These are phyloP conservation scores for Peronospora farinosa DNA, from an alignment of 352 stramenopile genomes.

Conservation along the genomic window DNA sequence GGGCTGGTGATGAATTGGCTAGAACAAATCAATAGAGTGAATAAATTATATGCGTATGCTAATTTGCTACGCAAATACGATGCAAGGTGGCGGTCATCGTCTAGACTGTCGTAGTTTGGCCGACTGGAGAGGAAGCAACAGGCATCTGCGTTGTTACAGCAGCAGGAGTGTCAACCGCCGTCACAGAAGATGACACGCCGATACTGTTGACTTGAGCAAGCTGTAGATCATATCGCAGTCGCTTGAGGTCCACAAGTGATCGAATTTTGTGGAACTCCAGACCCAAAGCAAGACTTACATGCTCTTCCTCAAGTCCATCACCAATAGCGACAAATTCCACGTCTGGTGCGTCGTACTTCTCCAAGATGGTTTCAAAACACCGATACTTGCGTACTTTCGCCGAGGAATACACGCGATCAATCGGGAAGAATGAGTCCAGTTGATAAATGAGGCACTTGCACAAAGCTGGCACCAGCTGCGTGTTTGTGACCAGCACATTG, in stretches of 20 bases:
- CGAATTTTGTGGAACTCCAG: conserved; percentile 73
- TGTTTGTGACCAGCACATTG: conserved; percentile 81
- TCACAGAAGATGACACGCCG: conserved; percentile 2
- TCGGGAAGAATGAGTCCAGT: conserved; percentile 67
- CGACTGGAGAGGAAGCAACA: conserved; percentile 20
- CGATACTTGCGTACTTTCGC: conserved; percentile 69
- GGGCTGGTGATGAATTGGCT: conserved; percentile 13
- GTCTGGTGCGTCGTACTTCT: conserved; percentile 37
- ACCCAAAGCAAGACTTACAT: conserved; percentile 56
- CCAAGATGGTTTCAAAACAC: conserved; percentile 73
- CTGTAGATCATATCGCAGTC: conserved; percentile 54
- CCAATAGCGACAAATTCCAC: conserved; percentile 74
- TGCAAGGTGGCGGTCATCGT: not conserved
- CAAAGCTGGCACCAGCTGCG: conserved; percentile 66
- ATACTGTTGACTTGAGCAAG: conserved; percentile 30
- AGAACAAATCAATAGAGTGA: not conserved
- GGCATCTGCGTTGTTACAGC: conserved; percentile 11
- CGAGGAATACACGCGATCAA: conserved; percentile 72
- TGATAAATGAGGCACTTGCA: conserved; percentile 84
- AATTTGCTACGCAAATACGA: conserved; percentile 8
- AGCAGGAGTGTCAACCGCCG: conserved; percentile 5
- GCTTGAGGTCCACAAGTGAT: conserved; percentile 53
- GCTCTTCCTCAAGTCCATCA: conserved; percentile 72
- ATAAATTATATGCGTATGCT: conserved; percentile 35
- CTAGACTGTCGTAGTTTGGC: conserved; percentile 28